Percentiles rank a stretch among this genome's conserved stretches.
These are phyloP conservation scores for Daldinia bambusicola DNA, from an alignment of 495 filamentous ascomycete genomes.

Conservation along the genomic window DNA sequence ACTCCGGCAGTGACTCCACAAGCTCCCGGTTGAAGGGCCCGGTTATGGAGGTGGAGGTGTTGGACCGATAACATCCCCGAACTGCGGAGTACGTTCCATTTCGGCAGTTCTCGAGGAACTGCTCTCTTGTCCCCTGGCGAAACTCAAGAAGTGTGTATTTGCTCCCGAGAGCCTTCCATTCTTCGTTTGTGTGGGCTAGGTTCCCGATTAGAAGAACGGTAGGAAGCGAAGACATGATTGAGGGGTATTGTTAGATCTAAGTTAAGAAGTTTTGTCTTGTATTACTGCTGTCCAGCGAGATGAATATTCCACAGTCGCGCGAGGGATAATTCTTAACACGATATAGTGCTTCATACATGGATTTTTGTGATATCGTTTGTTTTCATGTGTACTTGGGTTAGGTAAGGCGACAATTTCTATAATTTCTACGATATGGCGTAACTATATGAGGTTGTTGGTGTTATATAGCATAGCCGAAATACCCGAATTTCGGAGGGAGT, in stretches of 20 bases:
- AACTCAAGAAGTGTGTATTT: slow-evolving; percentile 64
- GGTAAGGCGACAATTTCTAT: too few species aligned
- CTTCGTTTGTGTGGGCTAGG: slow-evolving; percentile 64
- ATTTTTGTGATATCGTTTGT: too few species aligned
- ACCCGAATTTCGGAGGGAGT: background rate
- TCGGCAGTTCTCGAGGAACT: slow-evolving; percentile 79
- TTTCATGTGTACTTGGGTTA: too few species aligned
- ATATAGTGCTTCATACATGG: too few species aligned
- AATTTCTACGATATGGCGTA: too few species aligned
- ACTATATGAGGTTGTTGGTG: too few species aligned
- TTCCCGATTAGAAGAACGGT: slow-evolving; percentile 68
- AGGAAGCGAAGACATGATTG: slow-evolving; percentile 10
- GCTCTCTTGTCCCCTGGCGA: slow-evolving; percentile 56
- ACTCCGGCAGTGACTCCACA: slow-evolving; percentile 69
- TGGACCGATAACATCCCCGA: slow-evolving; percentile 79
- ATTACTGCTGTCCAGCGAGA: too few species aligned
- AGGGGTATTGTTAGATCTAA: too few species aligned
- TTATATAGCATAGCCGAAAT: background rate
- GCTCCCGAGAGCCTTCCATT: slow-evolving; percentile 62
- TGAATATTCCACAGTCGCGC: too few species aligned
- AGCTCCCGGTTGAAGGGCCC: slow-evolving; percentile 76
- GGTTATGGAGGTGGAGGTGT: slow-evolving; percentile 71
- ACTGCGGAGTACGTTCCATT: slow-evolving; percentile 75
- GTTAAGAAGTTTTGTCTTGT: too few species aligned
- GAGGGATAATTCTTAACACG: too few species aligned